Conservation (phyloP, 164 flowering plant genomes). For the Vitis vinifera region DNA sequence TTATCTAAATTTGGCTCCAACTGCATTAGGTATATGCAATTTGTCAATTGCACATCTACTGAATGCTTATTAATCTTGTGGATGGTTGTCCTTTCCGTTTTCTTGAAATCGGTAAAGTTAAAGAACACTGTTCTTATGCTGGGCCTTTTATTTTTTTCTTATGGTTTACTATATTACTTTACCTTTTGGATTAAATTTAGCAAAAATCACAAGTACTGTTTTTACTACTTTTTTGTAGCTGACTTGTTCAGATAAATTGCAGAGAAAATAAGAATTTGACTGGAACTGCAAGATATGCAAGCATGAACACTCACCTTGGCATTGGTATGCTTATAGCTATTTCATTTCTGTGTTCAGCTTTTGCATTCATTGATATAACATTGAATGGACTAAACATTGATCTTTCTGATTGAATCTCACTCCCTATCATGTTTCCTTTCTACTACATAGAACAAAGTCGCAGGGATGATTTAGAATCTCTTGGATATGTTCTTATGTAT, state of each 20-base stretch:
- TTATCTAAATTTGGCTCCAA: background rate
- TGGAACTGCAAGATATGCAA: conserved; percentile 78
- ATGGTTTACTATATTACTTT: background rate
- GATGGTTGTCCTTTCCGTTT: background rate
- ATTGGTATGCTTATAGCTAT: conserved; percentile 40
- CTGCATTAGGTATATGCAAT: background rate
- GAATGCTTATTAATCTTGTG: background rate
- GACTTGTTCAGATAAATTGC: conserved; percentile 13
- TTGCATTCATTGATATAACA: background rate
- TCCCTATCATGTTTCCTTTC: background rate
- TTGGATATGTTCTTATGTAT: conserved; percentile 77
- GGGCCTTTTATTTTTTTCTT: background rate
- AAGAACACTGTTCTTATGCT: background rate
- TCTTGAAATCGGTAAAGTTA: background rate
- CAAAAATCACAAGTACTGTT: background rate
- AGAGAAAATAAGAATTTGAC: conserved; percentile 80
- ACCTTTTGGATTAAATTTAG: background rate
- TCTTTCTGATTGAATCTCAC: background rate
- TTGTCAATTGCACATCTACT: background rate
- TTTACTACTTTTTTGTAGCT: background rate
- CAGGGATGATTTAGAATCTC: conserved; percentile 72
- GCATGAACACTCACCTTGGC: conserved; percentile 80
- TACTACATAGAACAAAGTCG: conserved; percentile 61
- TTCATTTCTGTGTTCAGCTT: background rate
- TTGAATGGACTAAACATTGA: background rate